phyloP scores from a whole-genome alignment of 352 stramenopile genomes.

The Phytophthora chlamydospora region DNA sequence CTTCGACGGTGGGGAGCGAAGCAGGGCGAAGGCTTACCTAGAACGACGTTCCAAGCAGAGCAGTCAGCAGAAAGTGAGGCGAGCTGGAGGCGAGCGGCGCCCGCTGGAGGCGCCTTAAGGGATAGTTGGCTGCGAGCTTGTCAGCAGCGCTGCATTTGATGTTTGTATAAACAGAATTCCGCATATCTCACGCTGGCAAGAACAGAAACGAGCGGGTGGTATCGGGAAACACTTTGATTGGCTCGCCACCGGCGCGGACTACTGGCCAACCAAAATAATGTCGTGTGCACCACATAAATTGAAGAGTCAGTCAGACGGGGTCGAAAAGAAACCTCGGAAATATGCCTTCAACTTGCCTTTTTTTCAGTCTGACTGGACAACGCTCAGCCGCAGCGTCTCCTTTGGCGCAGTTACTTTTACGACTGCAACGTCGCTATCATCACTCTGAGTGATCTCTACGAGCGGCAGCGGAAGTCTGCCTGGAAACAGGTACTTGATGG shows the following conservation, averaged over 20 bases:
- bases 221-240: conserved; percentile 18
- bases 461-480: conserved; percentile 10
- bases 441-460: conserved; percentile 5
- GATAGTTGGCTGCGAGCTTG: conserved; percentile 29
- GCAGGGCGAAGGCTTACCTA: conserved; percentile 44
- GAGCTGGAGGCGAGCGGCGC: background rate
- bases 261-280: conserved; percentile 42
- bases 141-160: background rate
- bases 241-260: conserved; percentile 19
- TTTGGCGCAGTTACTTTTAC: conserved; percentile 2
- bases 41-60: conserved; percentile 87
- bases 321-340: background rate
- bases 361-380: background rate
- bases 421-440: background rate
- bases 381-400: conserved; percentile 8
- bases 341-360: conserved; percentile 16
- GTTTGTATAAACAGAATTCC: background rate
- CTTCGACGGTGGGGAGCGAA: background rate
- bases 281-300: conserved; percentile 10
- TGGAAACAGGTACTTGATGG: conserved; percentile 17
- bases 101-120: background rate
- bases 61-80: conserved; percentile 93
- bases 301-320: background rate
- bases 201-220: conserved; percentile 1
- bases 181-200: conserved; percentile 14